phyloP scores from a whole-genome alignment of 352 stramenopile genomes.

The Phytopythium mirpurense region DNA sequence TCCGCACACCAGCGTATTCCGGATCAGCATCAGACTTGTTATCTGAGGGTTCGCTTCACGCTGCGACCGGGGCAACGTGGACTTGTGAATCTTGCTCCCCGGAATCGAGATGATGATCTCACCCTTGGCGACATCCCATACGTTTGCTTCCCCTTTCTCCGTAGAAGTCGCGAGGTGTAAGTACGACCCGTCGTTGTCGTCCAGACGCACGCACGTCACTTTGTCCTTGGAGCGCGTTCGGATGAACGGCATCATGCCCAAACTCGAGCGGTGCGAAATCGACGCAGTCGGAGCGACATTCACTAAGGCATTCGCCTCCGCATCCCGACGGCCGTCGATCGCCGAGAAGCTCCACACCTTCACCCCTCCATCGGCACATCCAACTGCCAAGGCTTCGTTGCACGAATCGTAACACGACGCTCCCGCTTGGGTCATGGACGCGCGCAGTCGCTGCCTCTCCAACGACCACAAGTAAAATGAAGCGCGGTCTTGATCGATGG shows the following conservation, averaged over 20 bases:
- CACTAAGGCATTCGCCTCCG: slow-evolving; percentile 38
- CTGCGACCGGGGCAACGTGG: slow-evolving; percentile 60
- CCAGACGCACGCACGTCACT: slow-evolving; percentile 72
- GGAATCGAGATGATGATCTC: slow-evolving; percentile 79
- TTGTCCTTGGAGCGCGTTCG: slow-evolving; percentile 74
- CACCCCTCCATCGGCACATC: slow-evolving; percentile 68
- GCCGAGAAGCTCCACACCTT: slow-evolving; percentile 80
- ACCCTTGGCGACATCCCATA: slow-evolving; percentile 85
- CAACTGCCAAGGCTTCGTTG: slow-evolving; percentile 75
- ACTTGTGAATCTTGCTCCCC: slow-evolving; percentile 80
- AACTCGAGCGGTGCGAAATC: slow-evolving; percentile 69
- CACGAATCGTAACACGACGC: slow-evolving; percentile 77
- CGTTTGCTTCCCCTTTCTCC: slow-evolving; percentile 82
- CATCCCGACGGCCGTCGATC: slow-evolving; percentile 41
- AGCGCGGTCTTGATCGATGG: slow-evolving; percentile 62
- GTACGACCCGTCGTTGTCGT: slow-evolving; percentile 76
- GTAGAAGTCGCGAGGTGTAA: slow-evolving; percentile 79
- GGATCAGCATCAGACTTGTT: slow-evolving; percentile 85
- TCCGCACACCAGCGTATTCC: slow-evolving; percentile 82
- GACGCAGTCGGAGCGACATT: slow-evolving; percentile 55
- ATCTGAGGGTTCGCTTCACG: slow-evolving; percentile 68
- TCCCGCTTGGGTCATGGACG: slow-evolving; percentile 59
- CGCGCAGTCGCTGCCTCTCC: slow-evolving; percentile 54
- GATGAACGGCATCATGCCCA: slow-evolving; percentile 84
- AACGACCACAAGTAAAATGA: slow-evolving; percentile 86